Evolutionary conservation across 78 protist species (phyloP).

Genomic region (Isochrysis galbana): DNA sequence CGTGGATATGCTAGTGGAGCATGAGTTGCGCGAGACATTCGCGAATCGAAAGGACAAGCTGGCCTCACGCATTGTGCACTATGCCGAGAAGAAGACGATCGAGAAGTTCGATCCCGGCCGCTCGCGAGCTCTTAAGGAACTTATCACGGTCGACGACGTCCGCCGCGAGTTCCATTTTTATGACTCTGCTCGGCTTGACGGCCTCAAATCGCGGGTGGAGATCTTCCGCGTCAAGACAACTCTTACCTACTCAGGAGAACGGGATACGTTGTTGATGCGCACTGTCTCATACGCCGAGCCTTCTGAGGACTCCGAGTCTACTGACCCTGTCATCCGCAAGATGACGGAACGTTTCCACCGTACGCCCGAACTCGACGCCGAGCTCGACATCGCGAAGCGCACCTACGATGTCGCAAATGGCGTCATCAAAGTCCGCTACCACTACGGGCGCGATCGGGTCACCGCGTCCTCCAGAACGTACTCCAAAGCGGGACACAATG

Average conservation of each 20-base stretch:
- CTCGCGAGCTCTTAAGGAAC: neutral
- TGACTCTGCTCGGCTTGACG: slow-evolving; percentile 40
- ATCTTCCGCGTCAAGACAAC: slow-evolving; percentile 11
- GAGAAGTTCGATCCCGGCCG: slow-evolving; percentile 12
- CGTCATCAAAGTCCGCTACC: slow-evolving; percentile 18
- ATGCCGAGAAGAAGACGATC: neutral
- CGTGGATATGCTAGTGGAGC: neutral
- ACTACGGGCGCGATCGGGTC: slow-evolving; percentile 32
- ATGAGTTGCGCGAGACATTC: slow-evolving; percentile 25
- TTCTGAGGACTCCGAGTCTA: neutral
- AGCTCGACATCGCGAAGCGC: slow-evolving; percentile 47
- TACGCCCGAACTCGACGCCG: neutral
- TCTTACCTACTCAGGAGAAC: neutral
- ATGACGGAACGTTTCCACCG: slow-evolving; percentile 11
- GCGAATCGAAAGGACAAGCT: slow-evolving; percentile 31
- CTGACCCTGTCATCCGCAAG: neutral
- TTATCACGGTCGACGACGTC: neutral
- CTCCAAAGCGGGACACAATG: neutral
- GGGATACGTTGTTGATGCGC: slow-evolving; percentile 26
- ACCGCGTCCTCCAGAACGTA: slow-evolving; percentile 1
- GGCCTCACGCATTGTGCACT: neutral
- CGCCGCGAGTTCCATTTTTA: slow-evolving; percentile 24
- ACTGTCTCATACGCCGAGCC: slow-evolving; percentile 26
- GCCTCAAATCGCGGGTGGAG: slow-evolving; percentile 40
- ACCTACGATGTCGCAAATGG: neutral